These are phyloP conservation scores for Fusarium sp. DNA, from an alignment of 2,329 filamentous ascomycete species.

Conservation along the genomic window DNA sequence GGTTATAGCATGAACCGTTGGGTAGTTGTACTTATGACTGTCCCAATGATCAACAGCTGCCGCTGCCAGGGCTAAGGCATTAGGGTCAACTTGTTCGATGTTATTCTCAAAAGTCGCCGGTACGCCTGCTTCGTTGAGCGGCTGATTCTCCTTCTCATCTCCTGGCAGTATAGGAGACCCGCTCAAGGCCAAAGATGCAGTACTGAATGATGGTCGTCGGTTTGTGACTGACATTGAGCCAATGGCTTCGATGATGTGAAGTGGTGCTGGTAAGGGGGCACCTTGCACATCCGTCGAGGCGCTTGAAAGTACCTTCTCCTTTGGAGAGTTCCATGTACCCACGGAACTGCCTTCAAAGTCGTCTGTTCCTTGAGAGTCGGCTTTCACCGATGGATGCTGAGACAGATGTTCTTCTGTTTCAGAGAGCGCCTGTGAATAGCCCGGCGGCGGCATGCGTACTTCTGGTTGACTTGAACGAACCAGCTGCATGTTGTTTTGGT, in stretches of 20 bases:
- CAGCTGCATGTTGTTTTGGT: background rate
- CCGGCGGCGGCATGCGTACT: background rate
- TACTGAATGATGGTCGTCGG: background rate
- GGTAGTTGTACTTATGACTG: background rate
- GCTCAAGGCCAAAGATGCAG: constrained; percentile 24
- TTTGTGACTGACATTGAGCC: background rate
- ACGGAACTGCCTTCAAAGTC: background rate
- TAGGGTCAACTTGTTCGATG: background rate
- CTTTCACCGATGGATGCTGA: background rate
- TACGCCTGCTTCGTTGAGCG: background rate
- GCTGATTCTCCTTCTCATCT: background rate
- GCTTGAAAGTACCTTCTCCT: background rate
- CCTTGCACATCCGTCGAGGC: background rate
- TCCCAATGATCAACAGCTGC: constrained; percentile 11
- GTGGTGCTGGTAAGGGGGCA: constrained; percentile 32
- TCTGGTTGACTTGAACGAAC: background rate
- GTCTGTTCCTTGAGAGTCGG: background rate
- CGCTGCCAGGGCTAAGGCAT: background rate
- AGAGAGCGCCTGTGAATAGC: background rate
- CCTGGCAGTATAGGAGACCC: background rate
- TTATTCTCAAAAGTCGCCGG: background rate
- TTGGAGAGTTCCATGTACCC: constrained; percentile 22
- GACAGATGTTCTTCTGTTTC: background rate
- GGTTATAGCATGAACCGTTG: background rate
- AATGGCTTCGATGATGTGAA: constrained; percentile 38